Evolutionary conservation across 2,329 filamentous ascomycete species (phyloP).

Genomic region (Alternaria triticina): DNA sequence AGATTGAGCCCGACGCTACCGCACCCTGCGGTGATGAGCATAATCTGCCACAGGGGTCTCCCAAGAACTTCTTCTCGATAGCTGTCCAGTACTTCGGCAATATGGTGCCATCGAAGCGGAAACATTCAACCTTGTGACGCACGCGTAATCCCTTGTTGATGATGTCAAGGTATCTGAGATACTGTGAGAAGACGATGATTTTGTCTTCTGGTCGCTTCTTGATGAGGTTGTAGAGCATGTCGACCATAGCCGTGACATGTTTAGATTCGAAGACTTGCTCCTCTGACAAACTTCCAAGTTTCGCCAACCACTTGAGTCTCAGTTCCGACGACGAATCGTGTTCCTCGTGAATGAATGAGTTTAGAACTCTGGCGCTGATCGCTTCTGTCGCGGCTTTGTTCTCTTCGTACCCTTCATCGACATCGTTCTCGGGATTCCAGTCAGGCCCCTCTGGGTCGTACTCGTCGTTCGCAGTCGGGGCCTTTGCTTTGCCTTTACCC

Average conservation of each 20-base stretch:
- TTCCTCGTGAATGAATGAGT: too few species aligned
- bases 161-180: neutral
- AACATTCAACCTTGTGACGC: neutral
- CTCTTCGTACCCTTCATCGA: too few species aligned
- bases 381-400: too few species aligned
- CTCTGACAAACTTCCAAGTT: too few species aligned
- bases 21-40: neutral
- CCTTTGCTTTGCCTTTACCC: too few species aligned
- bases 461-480: too few species aligned
- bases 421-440: too few species aligned
- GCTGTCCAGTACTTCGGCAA: neutral
- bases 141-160: neutral
- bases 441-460: too few species aligned
- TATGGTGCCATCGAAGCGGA: neutral
- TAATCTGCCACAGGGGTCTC: neutral
- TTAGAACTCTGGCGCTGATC: too few species aligned
- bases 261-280: neutral
- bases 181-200: neutral
- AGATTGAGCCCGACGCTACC: neutral
- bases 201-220: neutral
- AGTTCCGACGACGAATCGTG: too few species aligned
- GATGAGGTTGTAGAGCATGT: neutral
- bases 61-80: neutral
- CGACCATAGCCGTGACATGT: neutral
- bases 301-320: neutral